Evolutionary conservation across 2,329 filamentous ascomycete genomes (phyloP).

Genomic region (Sporothrix sp.): DNA sequence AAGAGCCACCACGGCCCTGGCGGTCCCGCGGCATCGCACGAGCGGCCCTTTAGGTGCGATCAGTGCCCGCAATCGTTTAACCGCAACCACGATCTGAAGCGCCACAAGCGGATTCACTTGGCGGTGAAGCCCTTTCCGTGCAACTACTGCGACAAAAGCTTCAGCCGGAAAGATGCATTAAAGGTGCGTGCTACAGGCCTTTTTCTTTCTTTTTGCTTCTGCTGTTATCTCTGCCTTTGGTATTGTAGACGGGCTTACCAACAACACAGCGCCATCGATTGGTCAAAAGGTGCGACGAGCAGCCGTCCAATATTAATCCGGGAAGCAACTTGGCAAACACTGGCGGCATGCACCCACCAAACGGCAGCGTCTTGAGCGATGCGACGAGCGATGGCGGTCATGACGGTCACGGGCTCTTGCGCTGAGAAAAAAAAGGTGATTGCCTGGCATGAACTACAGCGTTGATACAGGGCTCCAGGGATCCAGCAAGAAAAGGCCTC

Average conservation of each 20-base stretch:
- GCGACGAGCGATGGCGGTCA: slow-evolving; percentile 9
- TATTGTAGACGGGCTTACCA: background rate
- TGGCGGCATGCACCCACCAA: background rate
- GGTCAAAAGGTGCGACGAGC: slow-evolving; percentile 52
- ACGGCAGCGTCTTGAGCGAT: slow-evolving; percentile 9
- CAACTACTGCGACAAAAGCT: slow-evolving; percentile 85
- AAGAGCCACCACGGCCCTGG: slow-evolving; percentile 26
- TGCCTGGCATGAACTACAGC: too few relatives aligned
- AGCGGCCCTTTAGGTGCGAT: slow-evolving; percentile 91
- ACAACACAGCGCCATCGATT: slow-evolving; percentile 45
- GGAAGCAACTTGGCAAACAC: slow-evolving; percentile 3
- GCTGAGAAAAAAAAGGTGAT: background rate
- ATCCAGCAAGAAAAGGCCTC: too few relatives aligned
- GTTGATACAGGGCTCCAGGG: too few relatives aligned
- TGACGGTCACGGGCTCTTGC: slow-evolving; percentile 5
- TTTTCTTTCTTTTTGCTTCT: background rate
- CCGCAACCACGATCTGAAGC: slow-evolving; percentile 89
- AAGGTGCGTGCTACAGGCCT: slow-evolving; percentile 56
- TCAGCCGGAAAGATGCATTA: slow-evolving; percentile 89
- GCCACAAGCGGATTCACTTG: slow-evolving; percentile 90
- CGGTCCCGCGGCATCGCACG: slow-evolving; percentile 40
- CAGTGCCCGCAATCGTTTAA: slow-evolving; percentile 90
- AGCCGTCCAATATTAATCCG: slow-evolving; percentile 9
- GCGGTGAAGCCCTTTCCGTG: slow-evolving; percentile 95
- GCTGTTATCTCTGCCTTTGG: background rate